Base-by-base conservation (phyloP, 2,329 filamentous ascomycete species). In the Talaromyces piceae region DNA sequence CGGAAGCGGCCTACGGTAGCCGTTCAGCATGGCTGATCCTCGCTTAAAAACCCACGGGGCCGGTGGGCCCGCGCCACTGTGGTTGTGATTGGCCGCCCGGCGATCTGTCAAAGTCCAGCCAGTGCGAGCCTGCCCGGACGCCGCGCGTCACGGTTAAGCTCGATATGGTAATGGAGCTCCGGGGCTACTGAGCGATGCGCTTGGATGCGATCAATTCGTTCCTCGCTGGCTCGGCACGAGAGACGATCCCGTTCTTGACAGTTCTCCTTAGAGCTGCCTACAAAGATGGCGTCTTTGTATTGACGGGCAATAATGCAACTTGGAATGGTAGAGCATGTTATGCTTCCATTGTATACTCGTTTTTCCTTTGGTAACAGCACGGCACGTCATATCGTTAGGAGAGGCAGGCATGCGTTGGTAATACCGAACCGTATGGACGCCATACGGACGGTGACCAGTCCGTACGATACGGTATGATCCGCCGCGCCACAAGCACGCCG, bases 1-100 rank as follows among this genome's bases (percentile, higher is more conserved):
- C 39, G 39, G 39, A 43, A 43, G 39, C 23, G 39, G 39, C 39
- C 23, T 43, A 23, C 13, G 39, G 23, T 16, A 25, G 39, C 20
- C 23, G 20, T 25, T 23, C 20, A 43, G 22, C 39, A 43, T 43
- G 39, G 39, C 39, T 43, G 39, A 43, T 43, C 39, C 39, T 43
- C 39, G 39, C 39, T 43, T 43, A 43, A 43, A n/a, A 43, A 43
- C 39, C 31, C 39, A 43, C 39, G 39, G 39, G 39, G 39, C 39
- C 39, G 20, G 39, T 43, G 39, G 39, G 13, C 18, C 39, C 1
- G 16, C 2, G 1, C 16, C 5, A n/a, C n/a, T 8, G 1, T 5
- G 4, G 2, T 7, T 22, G 4, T 8, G 2, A 43, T 43, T 43
- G 39, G 39, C 20, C 13, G 39, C 9, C 6, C 20, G 16, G 16